Evolutionary conservation across 2,329 filamentous ascomycete genomes (phyloP).

Genomic region (Exophiala bonariae): DNA sequence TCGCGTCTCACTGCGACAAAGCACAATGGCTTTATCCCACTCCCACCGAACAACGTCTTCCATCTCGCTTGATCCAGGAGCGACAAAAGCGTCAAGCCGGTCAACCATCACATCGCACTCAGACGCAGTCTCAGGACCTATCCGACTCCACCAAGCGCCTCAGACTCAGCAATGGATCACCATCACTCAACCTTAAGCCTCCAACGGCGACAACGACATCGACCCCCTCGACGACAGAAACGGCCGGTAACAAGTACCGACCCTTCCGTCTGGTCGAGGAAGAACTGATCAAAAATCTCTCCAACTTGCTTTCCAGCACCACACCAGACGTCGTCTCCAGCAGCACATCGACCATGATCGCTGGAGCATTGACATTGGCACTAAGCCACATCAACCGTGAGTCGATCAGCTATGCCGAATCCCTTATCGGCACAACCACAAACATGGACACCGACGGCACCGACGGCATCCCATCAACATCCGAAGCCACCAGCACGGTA

Average conservation of each 20-base stretch:
- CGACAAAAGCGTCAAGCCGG: slow-evolving; percentile 5
- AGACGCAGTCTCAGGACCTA: slow-evolving; percentile 23
- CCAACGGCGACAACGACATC: slow-evolving; percentile 30
- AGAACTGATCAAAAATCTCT: slow-evolving; percentile 73
- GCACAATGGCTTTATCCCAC: slow-evolving; percentile 87
- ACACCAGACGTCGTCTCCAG: slow-evolving; percentile 62
- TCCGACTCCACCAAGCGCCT: slow-evolving; percentile 25
- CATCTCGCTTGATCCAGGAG: slow-evolving; percentile 9
- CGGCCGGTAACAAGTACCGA: slow-evolving; percentile 82
- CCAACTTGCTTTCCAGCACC: slow-evolving; percentile 70
- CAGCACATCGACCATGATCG: slow-evolving; percentile 79
- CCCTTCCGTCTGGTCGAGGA: slow-evolving; percentile 86
- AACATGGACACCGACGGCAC: slow-evolving; percentile 38
- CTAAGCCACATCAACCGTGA: slow-evolving; percentile 88
- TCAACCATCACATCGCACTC: slow-evolving; percentile 35
- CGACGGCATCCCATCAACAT: slow-evolving; percentile 31
- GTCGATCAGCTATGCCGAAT: slow-evolving; percentile 62
- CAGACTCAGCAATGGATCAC: slow-evolving; percentile 21
- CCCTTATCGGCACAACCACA: slow-evolving; percentile 49
- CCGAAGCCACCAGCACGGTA: slow-evolving; percentile 35
- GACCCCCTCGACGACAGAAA: slow-evolving; percentile 25
- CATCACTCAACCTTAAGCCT: slow-evolving; percentile 27
- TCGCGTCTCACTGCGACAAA: slow-evolving; percentile 84
- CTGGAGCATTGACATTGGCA: slow-evolving; percentile 85
- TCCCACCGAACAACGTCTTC: slow-evolving; percentile 30